These are phyloP conservation scores for Saturnispora silvae DNA, from an alignment of 805 yeast species.

Conservation along the genomic window DNA sequence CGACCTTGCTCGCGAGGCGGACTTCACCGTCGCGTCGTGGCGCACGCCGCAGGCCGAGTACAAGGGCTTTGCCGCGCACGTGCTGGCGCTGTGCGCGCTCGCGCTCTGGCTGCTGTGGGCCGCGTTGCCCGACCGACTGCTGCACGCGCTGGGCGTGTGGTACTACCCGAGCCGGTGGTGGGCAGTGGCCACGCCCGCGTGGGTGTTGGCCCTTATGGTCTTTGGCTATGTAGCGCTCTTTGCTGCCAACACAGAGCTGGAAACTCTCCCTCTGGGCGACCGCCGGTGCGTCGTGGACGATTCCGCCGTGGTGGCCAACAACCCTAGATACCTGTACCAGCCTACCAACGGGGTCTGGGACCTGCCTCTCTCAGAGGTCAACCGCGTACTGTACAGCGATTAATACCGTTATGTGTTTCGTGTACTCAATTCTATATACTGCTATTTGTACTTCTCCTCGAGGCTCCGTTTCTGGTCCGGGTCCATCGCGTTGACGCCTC, in stretches of 20 bases:
- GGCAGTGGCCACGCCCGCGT: constrained; percentile 73
- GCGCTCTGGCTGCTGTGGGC: constrained; percentile 65
- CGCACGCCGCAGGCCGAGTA: constrained; percentile 62
- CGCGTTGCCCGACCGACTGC: constrained; percentile 47
- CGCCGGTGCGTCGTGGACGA: constrained; percentile 60
- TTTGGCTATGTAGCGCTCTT: constrained; percentile 63
- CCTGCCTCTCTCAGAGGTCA: constrained; percentile 61
- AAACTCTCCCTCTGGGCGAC: constrained; percentile 50
- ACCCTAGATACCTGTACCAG: constrained; percentile 33
- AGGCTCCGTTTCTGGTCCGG: constrained; percentile 47
- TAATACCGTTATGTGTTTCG: no score
- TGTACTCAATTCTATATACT: no score
- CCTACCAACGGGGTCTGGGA: constrained; percentile 85
- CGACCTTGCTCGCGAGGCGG: constrained; percentile 52
- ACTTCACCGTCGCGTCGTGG: constrained; percentile 50
- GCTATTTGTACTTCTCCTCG: constrained; percentile 53
- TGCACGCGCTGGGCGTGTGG: constrained; percentile 47
- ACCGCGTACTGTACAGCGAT: constrained; percentile 46
- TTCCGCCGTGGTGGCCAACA: constrained; percentile 28
- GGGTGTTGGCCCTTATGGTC: constrained; percentile 57
- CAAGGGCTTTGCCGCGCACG: constrained; percentile 76
- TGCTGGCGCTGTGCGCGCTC: constrained; percentile 49
- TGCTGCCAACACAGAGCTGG: constrained; percentile 65
- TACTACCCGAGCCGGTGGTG: constrained; percentile 89
- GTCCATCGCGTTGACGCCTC: constrained; percentile 72